Percentiles rank a stretch among this genome's conserved stretches.
phyloP scores from a whole-genome alignment of 805 yeast species.

The Metschnikowia similis region DNA sequence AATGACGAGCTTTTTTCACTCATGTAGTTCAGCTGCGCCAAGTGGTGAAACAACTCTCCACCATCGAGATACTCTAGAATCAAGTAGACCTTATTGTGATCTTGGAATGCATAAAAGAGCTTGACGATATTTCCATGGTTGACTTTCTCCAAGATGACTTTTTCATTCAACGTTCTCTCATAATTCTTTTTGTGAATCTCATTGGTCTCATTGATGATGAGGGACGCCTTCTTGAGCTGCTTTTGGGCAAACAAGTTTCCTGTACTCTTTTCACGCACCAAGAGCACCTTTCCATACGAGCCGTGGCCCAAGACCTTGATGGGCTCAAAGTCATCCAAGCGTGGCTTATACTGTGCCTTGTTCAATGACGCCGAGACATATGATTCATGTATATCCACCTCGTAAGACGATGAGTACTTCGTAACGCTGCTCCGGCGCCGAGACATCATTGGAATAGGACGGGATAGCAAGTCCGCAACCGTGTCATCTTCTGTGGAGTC shows the following conservation, averaged over 20 bases:
- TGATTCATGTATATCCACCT: conserved; percentile 30
- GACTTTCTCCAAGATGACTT: conserved; percentile 64
- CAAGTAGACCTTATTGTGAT: conserved; percentile 66
- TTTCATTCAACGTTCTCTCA: conserved; percentile 77
- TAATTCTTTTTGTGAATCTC: conserved; percentile 32
- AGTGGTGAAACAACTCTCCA: conserved; percentile 73
- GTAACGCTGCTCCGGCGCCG: conserved; percentile 18
- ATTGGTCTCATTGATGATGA: conserved; percentile 46
- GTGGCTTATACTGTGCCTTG: conserved; percentile 11
- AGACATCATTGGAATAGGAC: conserved; percentile 12
- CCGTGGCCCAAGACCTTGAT: conserved; percentile 80
- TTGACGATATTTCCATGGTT: conserved; percentile 77
- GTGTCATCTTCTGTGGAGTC: conserved; percentile 15
- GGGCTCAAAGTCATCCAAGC: conserved; percentile 60
- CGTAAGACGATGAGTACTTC: conserved; percentile 27
- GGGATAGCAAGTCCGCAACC: conserved; percentile 14
- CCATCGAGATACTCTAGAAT: conserved; percentile 82
- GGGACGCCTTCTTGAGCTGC: conserved; percentile 76
- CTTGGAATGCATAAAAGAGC: conserved; percentile 80
- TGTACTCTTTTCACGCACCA: conserved; percentile 62
- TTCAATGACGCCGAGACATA: conserved; percentile 26
- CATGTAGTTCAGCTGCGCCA: conserved; percentile 34
- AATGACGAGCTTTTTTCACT: conserved; percentile 18
- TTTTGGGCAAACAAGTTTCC: conserved; percentile 79
- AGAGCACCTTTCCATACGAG: conserved; percentile 80